phyloP scores from a whole-genome alignment of 805 yeast species.

The Isabelozyma heimii region DNA sequence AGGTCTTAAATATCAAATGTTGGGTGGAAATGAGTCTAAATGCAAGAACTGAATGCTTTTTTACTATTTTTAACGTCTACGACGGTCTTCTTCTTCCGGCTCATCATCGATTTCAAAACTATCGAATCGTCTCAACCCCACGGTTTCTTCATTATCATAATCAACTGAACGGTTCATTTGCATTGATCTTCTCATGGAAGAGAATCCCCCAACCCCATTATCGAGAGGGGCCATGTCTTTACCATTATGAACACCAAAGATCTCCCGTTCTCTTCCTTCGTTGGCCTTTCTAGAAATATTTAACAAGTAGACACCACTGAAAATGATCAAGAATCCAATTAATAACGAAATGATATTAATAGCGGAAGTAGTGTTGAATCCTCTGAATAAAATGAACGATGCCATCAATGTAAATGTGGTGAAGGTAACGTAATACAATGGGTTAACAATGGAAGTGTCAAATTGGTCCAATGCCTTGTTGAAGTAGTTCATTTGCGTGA shows the following conservation, averaged over 20 bases:
- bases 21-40: neutral
- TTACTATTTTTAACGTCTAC: neutral
- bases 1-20: neutral
- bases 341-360: conserved; percentile 78
- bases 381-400: conserved; percentile 79
- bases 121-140: conserved; percentile 59
- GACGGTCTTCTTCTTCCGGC: conserved; percentile 21
- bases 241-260: conserved; percentile 57
- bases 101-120: conserved; percentile 52
- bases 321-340: conserved; percentile 83
- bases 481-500: conserved; percentile 91
- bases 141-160: conserved; percentile 43
- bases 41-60: neutral
- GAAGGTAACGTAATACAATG: conserved; percentile 85
- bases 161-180: conserved; percentile 50
- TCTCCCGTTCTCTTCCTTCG: conserved; percentile 50
- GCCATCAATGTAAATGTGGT: conserved; percentile 86
- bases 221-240: conserved; percentile 68
- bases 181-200: conserved; percentile 73
- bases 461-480: conserved; percentile 92
- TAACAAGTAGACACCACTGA: conserved; percentile 80
- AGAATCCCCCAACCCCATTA: conserved; percentile 72
- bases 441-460: conserved; percentile 89
- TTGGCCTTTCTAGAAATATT: conserved; percentile 71
- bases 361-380: conserved; percentile 80